These are phyloP conservation scores for Pilaira anomala DNA, from an alignment of 192 early-diverging fungal species.

Conservation along the genomic window DNA sequence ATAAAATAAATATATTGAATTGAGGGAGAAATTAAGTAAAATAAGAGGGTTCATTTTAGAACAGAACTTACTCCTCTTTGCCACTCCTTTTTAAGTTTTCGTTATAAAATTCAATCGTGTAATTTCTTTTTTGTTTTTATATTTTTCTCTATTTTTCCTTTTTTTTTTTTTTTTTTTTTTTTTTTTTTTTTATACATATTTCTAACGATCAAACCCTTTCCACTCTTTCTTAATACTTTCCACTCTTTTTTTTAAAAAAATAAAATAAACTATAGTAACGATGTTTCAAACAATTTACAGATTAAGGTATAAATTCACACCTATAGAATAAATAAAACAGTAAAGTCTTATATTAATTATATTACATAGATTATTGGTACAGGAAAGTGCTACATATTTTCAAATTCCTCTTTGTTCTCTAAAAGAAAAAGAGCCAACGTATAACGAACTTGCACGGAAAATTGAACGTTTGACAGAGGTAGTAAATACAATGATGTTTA, in stretches of 20 bases:
- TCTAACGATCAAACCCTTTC: neutral
- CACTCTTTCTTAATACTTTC: neutral
- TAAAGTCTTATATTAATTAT: too few species aligned
- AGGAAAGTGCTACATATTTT: neutral
- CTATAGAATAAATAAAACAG: neutral
- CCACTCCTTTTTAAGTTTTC: conserved; percentile 13
- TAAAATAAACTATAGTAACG: neutral
- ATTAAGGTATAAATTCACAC: conserved; percentile 1
- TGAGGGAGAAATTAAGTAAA: neutral
- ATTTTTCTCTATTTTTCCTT: neutral
- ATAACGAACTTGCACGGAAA: conserved; percentile 1
- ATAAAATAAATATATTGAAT: neutral
- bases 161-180: neutral
- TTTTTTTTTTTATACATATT: too few species aligned
- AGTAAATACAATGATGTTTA: neutral
- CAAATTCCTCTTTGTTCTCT: neutral
- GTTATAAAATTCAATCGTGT: neutral
- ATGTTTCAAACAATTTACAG: conserved; percentile 1
- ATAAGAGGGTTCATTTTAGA: conserved; percentile 11
- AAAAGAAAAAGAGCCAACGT: neutral
- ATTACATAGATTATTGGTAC: neutral
- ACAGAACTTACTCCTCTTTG: conserved; percentile 7
- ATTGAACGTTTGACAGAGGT: neutral
- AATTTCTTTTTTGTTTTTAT: neutral
- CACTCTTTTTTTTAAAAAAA: neutral